Evolutionary conservation across 2,329 filamentous ascomycete genomes (phyloP).

Genomic region (Ustilaginoidea virens): DNA sequence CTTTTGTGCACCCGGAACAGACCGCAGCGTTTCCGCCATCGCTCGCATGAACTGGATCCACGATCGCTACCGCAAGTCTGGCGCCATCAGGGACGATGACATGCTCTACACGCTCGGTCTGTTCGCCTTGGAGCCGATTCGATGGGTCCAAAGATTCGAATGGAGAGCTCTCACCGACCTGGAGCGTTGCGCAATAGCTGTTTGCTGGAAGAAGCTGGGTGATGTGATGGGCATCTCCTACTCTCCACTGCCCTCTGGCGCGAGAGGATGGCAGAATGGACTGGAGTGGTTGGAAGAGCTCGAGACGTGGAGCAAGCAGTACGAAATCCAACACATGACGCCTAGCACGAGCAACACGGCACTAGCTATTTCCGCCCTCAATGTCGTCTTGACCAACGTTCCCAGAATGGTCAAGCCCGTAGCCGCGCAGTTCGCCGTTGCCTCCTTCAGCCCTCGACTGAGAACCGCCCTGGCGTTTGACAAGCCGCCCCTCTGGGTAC

Average conservation of each 20-base stretch:
- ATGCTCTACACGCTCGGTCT: conserved; percentile 30
- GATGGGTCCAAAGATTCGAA: conserved; percentile 50
- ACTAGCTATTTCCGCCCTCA: too few relatives aligned
- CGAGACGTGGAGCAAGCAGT: conserved; percentile 1
- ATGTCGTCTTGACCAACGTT: too few relatives aligned
- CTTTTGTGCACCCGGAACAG: conserved; percentile 9
- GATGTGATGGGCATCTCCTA: conserved; percentile 26
- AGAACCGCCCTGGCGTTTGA: too few relatives aligned
- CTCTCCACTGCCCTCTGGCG: too few relatives aligned
- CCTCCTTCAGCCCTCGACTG: too few relatives aligned
- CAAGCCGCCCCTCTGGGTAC: too few relatives aligned
- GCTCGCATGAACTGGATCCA: conserved; percentile 26
- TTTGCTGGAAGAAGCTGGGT: conserved; percentile 57
- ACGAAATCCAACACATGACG: conserved; percentile 2
- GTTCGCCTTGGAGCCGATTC: conserved; percentile 49
- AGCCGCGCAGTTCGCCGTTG: too few relatives aligned
- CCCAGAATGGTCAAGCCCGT: too few relatives aligned
- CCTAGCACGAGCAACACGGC: conserved; percentile 1
- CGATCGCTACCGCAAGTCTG: conserved; percentile 18
- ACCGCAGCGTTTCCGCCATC: conserved; percentile 18
- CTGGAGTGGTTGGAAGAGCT: conserved; percentile 3
- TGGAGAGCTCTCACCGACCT: conserved; percentile 54
- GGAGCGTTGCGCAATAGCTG: conserved; percentile 51
- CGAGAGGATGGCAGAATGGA: conserved; percentile 3
- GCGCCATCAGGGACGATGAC: conserved; percentile 21